Evolutionary conservation across 306 rosid species (phyloP).

Genomic region (Cicer chorassanicum): DNA sequence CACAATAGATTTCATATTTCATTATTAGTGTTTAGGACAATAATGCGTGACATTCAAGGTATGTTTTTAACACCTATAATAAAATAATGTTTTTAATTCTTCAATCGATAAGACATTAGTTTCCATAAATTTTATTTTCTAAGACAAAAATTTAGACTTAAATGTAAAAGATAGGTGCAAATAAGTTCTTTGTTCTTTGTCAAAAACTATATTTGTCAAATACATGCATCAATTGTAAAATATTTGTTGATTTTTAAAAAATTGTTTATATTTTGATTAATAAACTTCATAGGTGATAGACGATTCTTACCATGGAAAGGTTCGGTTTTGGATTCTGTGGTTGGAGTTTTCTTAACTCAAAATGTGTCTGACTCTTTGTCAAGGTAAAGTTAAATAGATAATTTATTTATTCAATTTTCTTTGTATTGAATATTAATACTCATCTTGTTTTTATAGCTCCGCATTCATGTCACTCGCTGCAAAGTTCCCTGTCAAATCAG

Average conservation of each 20-base stretch:
- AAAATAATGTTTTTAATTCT: no score
- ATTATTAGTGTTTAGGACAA: no score
- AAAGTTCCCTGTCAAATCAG: conserved; percentile 46
- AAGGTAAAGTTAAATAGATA: conserved; percentile 38
- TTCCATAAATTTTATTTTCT: no score
- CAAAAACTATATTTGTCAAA: background rate
- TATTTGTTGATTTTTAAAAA: background rate
- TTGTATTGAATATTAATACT: conserved; percentile 6
- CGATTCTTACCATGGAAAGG: conserved; percentile 47
- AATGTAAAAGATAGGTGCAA: no score
- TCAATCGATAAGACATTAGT: no score
- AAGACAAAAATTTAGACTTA: no score
- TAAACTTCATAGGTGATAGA: conserved; percentile 37
- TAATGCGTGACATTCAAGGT: no score
- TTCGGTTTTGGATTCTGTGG: conserved; percentile 46
- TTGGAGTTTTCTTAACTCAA: conserved; percentile 48
- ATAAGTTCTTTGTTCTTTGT: background rate
- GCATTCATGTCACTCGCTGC: conserved; percentile 78
- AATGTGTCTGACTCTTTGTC: conserved; percentile 45
- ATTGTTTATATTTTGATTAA: background rate
- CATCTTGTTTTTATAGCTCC: conserved; percentile 46
- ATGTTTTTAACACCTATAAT: no score
- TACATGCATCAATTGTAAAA: no score
- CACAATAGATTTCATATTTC: background rate
- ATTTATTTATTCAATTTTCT: background rate